Percentiles rank a stretch among this genome's conserved stretches.
These are phyloP conservation scores for Calcarisporium arbuscula DNA, from an alignment of 2,329 filamentous ascomycete genomes.

Conservation along the genomic window DNA sequence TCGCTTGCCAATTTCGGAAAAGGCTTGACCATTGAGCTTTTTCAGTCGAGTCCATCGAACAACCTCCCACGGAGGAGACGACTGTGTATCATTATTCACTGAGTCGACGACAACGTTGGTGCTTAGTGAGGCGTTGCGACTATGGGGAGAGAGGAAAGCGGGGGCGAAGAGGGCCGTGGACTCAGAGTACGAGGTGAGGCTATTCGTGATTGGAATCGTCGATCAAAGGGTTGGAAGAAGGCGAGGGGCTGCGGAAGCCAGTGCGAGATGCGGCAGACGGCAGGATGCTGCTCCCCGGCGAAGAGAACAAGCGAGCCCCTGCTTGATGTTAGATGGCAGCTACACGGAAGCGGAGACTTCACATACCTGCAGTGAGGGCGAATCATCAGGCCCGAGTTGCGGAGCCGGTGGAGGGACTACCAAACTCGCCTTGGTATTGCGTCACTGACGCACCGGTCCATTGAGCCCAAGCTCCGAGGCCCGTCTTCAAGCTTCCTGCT, in stretches of 20 bases:
- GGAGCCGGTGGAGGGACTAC: conserved; percentile 67
- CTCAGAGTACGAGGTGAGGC: conserved; percentile 48
- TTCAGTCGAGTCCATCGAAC: conserved; percentile 91
- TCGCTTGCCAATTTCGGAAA: conserved; percentile 85
- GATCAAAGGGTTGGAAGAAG: conserved; percentile 87
- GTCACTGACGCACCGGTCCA: conserved; percentile 40
- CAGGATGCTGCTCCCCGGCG: conserved; percentile 68
- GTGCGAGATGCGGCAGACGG: conserved; percentile 62
- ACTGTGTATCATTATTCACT: conserved; percentile 61
- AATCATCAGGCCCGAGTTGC: conserved; percentile 79
- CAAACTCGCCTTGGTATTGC: conserved; percentile 47
- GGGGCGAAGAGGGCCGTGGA: conserved; percentile 70
- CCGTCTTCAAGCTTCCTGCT: conserved; percentile 3
- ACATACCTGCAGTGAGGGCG: conserved; percentile 72
- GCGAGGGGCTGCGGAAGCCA: conserved; percentile 63
- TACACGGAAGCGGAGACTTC: background rate
- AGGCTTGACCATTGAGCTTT: conserved; percentile 82
- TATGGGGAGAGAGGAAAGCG: conserved; percentile 69
- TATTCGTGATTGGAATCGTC: conserved; percentile 85
- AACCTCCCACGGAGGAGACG: conserved; percentile 93
- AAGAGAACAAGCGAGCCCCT: conserved; percentile 56
- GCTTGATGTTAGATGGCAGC: conserved; percentile 19
- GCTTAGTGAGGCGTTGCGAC: conserved; percentile 71
- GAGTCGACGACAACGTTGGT: conserved; percentile 61
- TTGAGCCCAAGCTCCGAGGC: conserved; percentile 33